Evolutionary conservation across 352 stramenopile species (phyloP), one percentile per base, ranked within the genome.

Genomic region (Phytopythium aichiense): DNA sequence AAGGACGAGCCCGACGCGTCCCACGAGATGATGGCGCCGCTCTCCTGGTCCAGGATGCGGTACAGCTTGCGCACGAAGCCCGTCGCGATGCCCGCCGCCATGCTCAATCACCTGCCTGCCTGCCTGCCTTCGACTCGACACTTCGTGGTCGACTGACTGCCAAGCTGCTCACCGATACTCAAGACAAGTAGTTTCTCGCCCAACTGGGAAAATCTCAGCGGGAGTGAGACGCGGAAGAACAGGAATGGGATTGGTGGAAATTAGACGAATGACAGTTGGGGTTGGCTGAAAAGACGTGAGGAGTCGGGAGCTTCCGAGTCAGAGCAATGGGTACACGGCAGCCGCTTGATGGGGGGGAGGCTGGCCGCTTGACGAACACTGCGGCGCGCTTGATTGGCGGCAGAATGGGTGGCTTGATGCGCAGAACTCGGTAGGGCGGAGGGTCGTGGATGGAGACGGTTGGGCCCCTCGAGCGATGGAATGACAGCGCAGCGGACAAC

Each of bases 41-140:
- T 86, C 65, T 91, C 81, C 52, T 88, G 75, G 68, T 92, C 81
- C 49, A 92, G 64, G 67, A 92, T 89, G 65, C 77, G 78, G 71
- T 92, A 92, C 23, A 92, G 79, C 66, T 92, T 92, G 60, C 83
- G 75, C 66, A 92, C 79, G 58, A 92, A 92, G 61, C 81, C 83
- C 57, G 78, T 88, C 11, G 81, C 75, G 71, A 92, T 92, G 58
- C 74, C 80, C 45, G 70, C 67, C 49, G 69, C 69, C 66, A 77
- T 76, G 13, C 53, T 60, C 42, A 9, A 11, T 25, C 20, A 1
- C 33, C 11, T 38, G 33, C 35, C 35, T 40, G 9, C 35, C 35
- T 40, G 35, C 35, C 35, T 40, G 8, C 35, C 35, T 40, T 8
- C 35, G 35, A 40, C 35, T 38, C 20, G 42, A 25, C 28, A 31